These are phyloP conservation scores for Fusarium xyrophilum DNA, from an alignment of 2,329 filamentous ascomycete species.

Conservation along the genomic window DNA sequence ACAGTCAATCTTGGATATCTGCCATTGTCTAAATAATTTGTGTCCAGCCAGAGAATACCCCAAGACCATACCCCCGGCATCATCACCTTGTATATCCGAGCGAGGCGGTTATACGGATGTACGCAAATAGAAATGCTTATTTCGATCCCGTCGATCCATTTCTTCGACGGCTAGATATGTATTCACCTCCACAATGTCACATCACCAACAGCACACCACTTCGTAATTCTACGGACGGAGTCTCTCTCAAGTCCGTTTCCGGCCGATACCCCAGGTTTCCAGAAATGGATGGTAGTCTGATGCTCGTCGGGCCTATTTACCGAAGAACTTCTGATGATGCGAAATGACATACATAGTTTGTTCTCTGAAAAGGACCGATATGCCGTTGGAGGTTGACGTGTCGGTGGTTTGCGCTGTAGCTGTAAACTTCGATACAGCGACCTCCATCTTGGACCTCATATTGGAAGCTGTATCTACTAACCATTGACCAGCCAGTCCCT, in stretches of 20 bases:
- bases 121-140: neutral
- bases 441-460: neutral
- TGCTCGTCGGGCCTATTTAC: neutral
- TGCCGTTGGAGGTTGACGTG: neutral
- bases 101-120: neutral
- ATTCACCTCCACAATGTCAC: neutral
- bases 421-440: rapidly evolving
- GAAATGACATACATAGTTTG: neutral
- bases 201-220: conserved; percentile 4
- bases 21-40: rapidly evolving
- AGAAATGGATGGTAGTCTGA: neutral
- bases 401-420: neutral
- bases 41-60: rapidly evolving
- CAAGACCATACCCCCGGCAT: neutral
- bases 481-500: rapidly evolving
- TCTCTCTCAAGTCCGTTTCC: conserved; percentile 15
- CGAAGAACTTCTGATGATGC: neutral
- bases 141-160: neutral
- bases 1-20: neutral
- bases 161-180: neutral
- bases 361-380: rapidly evolving
- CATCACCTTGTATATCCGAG: no score
- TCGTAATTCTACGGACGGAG: conserved; percentile 1
- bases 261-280: conserved; percentile 19
- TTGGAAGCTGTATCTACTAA: neutral